These are phyloP conservation scores for Aleurites moluccanus DNA, from an alignment of 441 rosid genomes.

Conservation along the genomic window DNA sequence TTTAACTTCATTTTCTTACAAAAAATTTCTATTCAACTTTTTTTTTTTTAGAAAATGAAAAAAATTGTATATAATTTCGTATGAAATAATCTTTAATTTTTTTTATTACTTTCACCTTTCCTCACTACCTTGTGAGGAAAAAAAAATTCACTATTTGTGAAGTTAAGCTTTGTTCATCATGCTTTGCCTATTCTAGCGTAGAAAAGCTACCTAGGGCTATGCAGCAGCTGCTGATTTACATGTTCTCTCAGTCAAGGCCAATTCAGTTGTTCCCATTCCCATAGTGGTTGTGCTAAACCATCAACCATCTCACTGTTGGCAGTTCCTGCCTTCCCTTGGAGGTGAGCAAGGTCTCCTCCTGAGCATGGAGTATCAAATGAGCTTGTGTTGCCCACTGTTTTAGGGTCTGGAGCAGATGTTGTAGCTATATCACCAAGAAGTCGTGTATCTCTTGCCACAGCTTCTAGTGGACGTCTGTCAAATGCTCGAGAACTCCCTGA, in stretches of 20 bases:
- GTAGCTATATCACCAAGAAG: conserved; percentile 25
- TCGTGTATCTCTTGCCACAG: conserved; percentile 28
- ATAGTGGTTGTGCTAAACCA: conserved; percentile 34
- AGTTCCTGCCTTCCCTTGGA: conserved; percentile 26
- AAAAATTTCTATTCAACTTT: background rate
- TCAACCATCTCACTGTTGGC: conserved; percentile 28
- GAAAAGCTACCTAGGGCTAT: conserved; percentile 11
- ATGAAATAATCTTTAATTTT: background rate
- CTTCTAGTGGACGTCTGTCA: conserved; percentile 70
- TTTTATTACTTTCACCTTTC: conserved; percentile 19
- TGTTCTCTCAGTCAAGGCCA: conserved; percentile 32
- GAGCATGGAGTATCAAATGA: conserved; percentile 44
- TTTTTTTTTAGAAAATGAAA: background rate
- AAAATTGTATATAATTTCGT: conserved; percentile 11
- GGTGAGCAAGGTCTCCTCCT: conserved; percentile 35
- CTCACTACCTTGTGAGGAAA: conserved; percentile 13
- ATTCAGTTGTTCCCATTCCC: conserved; percentile 56
- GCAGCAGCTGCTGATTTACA: conserved; percentile 7
- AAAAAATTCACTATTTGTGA: conserved; percentile 20
- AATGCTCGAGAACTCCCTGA: conserved; percentile 71
- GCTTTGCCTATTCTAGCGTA: conserved; percentile 8
- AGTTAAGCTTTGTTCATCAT: conserved; percentile 12
- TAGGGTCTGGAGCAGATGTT: conserved; percentile 33
- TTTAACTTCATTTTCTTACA: background rate
- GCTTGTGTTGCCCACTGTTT: conserved; percentile 27